Evolutionary conservation across 2,329 filamentous ascomycete species (phyloP).

Genomic region (Xylariaceae sp.): DNA sequence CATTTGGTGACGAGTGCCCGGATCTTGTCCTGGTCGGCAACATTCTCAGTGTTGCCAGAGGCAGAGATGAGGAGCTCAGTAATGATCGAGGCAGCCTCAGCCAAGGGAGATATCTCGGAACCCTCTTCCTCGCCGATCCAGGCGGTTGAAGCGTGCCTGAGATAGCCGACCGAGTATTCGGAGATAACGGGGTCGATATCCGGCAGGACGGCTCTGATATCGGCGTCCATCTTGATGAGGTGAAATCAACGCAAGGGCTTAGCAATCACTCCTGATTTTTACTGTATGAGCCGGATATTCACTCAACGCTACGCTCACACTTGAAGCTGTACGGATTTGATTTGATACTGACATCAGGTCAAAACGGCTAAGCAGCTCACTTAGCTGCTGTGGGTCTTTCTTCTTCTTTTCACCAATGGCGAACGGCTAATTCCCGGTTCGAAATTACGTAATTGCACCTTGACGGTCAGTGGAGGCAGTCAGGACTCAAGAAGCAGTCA

Average conservation of each 20-base stretch:
- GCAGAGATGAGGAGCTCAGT: slow-evolving; percentile 89
- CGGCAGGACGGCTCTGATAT: slow-evolving; percentile 78
- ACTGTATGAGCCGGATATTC: not conserved
- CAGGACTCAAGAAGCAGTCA: no score
- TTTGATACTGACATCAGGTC: no score
- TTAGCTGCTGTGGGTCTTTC: no score
- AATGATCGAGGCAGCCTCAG: slow-evolving; percentile 77
- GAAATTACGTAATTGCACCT: no score
- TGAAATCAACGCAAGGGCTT: not conserved
- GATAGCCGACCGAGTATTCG: slow-evolving; percentile 89
- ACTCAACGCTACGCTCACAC: not conserved
- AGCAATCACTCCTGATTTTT: not conserved
- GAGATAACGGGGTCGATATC: slow-evolving; percentile 84
- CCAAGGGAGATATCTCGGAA: slow-evolving; percentile 66
- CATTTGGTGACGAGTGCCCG: slow-evolving; percentile 83
- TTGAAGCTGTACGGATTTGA: no score
- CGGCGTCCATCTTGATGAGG: slow-evolving; percentile 67
- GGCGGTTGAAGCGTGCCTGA: slow-evolving; percentile 84
- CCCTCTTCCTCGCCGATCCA: slow-evolving; percentile 71
- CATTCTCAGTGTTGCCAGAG: slow-evolving; percentile 68
- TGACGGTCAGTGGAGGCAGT: no score
- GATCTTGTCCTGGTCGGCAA: slow-evolving; percentile 70
- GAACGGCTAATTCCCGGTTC: no score
- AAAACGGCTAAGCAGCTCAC: no score
- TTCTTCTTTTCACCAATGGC: no score